These are phyloP conservation scores for Fusarium marasasianum DNA, from an alignment of 2,329 filamentous ascomycete species.

Conservation along the genomic window DNA sequence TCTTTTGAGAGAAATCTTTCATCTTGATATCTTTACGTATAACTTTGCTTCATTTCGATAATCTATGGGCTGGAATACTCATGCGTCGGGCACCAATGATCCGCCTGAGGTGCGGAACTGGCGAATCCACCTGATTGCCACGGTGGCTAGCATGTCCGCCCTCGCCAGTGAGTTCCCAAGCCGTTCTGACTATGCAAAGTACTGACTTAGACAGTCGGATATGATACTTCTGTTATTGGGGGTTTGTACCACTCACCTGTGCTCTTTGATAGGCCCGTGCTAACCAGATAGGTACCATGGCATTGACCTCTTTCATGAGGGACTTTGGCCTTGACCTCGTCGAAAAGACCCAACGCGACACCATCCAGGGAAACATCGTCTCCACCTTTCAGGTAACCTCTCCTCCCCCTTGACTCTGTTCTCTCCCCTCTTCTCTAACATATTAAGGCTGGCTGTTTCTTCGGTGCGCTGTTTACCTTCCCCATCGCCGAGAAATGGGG, in stretches of 20 bases:
- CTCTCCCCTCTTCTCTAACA: not conserved
- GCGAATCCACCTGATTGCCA: conserved; percentile 47
- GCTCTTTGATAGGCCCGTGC: accelerated
- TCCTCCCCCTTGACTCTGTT: too few relatives aligned
- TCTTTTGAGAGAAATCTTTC: not conserved
- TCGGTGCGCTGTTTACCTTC: conserved; percentile 53
- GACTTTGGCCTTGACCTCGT: conserved; percentile 47
- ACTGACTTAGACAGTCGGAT: conserved; percentile 43
- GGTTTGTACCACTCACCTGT: not conserved
- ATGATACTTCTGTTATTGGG: conserved; percentile 52
- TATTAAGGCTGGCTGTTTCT: conserved; percentile 52
- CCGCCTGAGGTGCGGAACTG: conserved; percentile 48
- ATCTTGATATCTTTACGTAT: not conserved
- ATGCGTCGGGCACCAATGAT: conserved; percentile 51
- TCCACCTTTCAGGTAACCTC: conserved; percentile 46
- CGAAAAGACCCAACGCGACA: conserved; percentile 43
- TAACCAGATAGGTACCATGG: conserved; percentile 45
- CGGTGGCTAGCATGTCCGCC: conserved; percentile 48
- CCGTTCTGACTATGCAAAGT: accelerated
- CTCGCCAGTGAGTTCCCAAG: conserved; percentile 43
- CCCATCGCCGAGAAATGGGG: conserved; percentile 59
- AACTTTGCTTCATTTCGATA: conserved; percentile 1
- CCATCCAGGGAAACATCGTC: conserved; percentile 52
- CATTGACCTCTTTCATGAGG: conserved; percentile 48
- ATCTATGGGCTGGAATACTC: conserved; percentile 45